Evolutionary conservation across 2,329 filamentous ascomycete genomes (phyloP), one percentile per base, ranked within the genome.

Genomic region (Ophioceras dolichostomum): DNA sequence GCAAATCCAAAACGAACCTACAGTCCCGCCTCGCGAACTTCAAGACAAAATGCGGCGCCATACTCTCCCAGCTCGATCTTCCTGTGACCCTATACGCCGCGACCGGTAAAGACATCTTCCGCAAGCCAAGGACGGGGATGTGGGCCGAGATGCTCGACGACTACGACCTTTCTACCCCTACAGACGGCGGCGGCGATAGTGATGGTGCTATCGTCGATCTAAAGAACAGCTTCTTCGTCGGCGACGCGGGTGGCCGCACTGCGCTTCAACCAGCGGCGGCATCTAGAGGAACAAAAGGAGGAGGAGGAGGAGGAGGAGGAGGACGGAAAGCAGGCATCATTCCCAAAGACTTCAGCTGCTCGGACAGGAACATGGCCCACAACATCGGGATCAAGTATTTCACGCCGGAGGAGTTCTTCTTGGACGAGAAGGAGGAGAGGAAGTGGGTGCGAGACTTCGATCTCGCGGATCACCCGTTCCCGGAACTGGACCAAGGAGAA

Each of bases 331-430:
- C 21, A 38, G 40, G 14, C 31, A 32, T 33, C 29, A 39, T 48
- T 2, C 46, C 57, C 3, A 76, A 73, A 44, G 76, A 80, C 50
- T 79, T 79, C 41, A 77, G 73, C 50, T 79, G 73, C 47, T 78
- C 74, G 8, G 76, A 80, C 49, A 62, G 85, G 40, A 83, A 95
- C 50, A 81, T 96, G 48, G 89, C 91, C 3, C 68, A 79, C 43
- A 96, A 98, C 51, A 61, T 88, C 10, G 84, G 84, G 4, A 74
- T 98, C 45, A 54, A 62, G 10, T 98, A 89, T 55, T 64, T 77
- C 40, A 94, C 89, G 0, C 91, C 91, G 0, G 91, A 98, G 52
- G 88, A 95, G 56, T 94, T 80, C 60, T 96, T 96, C 53, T 70
- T 89, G 1, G 69, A 70, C 2, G 73, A 85, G 47, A 51, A 70